Conservation (phyloP, 306 rosid genomes). For the Dalbergia cultrata region DNA sequence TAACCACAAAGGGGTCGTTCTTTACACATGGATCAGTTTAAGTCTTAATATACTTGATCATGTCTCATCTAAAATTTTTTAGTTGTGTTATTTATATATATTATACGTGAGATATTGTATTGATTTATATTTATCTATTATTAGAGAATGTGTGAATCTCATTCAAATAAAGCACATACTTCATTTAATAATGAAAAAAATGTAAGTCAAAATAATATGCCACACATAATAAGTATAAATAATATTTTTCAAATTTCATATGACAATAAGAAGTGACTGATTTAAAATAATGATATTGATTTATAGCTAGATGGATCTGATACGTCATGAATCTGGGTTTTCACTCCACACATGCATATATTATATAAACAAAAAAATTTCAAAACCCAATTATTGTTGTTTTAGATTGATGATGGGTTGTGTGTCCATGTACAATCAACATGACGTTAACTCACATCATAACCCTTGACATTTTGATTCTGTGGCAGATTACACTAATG, state of each 20-base stretch:
- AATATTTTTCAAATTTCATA: no score
- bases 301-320: background rate
- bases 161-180: no score
- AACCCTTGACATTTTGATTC: background rate
- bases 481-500: no score
- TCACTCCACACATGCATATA: background rate
- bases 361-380: background rate
- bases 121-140: no score
- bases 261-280: conserved; percentile 8
- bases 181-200: no score
- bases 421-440: background rate
- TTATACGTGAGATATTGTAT: no score
- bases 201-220: no score
- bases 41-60: background rate
- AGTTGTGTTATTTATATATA: no score
- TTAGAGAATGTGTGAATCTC: no score
- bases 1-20: background rate
- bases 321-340: background rate
- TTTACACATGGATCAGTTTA: background rate
- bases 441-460: conserved; percentile 14
- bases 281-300: conserved; percentile 8
- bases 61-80: background rate
- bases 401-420: background rate
- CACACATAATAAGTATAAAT: no score
- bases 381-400: background rate